A percentile compares a stretch with the other conserved stretches of the same genome.
Conservation (phyloP, 1,284 basidiomycete species). For the Chalciporus piperatoides region DNA sequence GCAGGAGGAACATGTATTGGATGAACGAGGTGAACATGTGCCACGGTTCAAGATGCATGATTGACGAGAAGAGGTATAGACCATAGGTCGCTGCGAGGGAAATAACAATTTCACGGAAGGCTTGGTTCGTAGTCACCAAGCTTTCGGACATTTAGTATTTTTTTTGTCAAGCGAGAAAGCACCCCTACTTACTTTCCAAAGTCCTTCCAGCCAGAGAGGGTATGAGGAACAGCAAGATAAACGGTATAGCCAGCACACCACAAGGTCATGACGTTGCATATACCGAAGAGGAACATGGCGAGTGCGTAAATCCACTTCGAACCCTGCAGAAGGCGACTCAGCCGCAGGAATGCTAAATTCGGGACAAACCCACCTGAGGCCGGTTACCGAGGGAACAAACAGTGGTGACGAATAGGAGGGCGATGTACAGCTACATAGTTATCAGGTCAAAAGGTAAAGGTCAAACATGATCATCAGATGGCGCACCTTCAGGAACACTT, state of each 20-base stretch:
- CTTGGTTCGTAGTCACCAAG: slow-evolving; percentile 58
- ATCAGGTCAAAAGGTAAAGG: slow-evolving; percentile 16
- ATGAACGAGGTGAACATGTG: slow-evolving; percentile 92
- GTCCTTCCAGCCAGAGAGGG: slow-evolving; percentile 67
- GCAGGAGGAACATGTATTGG: slow-evolving; percentile 78
- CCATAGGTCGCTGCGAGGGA: slow-evolving; percentile 85
- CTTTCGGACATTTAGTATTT: slow-evolving; percentile 36
- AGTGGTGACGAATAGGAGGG: slow-evolving; percentile 67
- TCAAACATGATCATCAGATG: background rate
- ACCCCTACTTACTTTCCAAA: slow-evolving; percentile 52
- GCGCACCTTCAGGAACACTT: slow-evolving; percentile 73
- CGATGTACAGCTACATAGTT: slow-evolving; percentile 59
- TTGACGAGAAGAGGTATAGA: slow-evolving; percentile 81
- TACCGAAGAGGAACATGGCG: slow-evolving; percentile 69
- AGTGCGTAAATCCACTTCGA: slow-evolving; percentile 81
- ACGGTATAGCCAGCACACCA: slow-evolving; percentile 90
- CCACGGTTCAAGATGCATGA: slow-evolving; percentile 90
- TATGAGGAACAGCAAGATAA: slow-evolving; percentile 79
- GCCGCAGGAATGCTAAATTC: slow-evolving; percentile 1
- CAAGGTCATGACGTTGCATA: slow-evolving; percentile 74
- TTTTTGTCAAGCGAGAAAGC: background rate
- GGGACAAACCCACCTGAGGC: slow-evolving; percentile 52
- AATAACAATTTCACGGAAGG: slow-evolving; percentile 79
- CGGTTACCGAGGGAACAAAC: slow-evolving; percentile 86
- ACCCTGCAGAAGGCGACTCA: slow-evolving; percentile 41